Evolutionary conservation across 2,329 filamentous ascomycete species (phyloP), one percentile per base, ranked within the genome.

Genomic region (Ascochyta clinopodiicola): DNA sequence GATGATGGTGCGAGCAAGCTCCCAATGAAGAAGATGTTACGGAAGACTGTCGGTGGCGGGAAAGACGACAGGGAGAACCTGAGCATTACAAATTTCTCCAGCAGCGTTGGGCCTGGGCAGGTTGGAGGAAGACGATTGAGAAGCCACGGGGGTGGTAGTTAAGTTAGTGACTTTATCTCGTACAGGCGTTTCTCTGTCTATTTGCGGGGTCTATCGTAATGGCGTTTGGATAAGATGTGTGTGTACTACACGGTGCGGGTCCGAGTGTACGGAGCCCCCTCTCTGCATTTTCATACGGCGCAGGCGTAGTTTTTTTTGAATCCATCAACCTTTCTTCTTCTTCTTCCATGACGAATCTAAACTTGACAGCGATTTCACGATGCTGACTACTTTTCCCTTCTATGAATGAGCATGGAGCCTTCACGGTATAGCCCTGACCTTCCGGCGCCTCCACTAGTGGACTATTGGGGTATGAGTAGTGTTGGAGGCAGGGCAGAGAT

Each of bases 11-110:
- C 70, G 10, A 77, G 71, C 46, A 80, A 79, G 62, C 51, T 82
- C 64, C 79, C 79, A 8, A 77, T 73, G 70, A 79, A 76, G 63
- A 72, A 73, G 57, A 72, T 75, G 68, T 63, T 78, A 45, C 79
- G 76, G 69, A 81, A 78, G 19, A 77, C 80, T 6, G 63, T 57
- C 0, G 73, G 76, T 3, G 75, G 71, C 6, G 71, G 68, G 29
- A 62, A 68, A 46, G 71, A 64, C 1, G 77, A 78, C 43, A 59
- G 75, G 36, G 77, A 79, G 61, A 79, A 80, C 44, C 52, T 78
- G 62, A 69, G 66, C 2, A 68, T 75, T 32, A 71, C 68, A 24
- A 77, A 77, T 49, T 74, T 80, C 53, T 71, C 69, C 51, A 75
- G 67, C 50, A 79, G 71, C 64, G 74, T 75, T 49, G 75, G 75